Base-by-base conservation (phyloP, 352 stramenopile species). In the Phytophthora capsici region DNA sequence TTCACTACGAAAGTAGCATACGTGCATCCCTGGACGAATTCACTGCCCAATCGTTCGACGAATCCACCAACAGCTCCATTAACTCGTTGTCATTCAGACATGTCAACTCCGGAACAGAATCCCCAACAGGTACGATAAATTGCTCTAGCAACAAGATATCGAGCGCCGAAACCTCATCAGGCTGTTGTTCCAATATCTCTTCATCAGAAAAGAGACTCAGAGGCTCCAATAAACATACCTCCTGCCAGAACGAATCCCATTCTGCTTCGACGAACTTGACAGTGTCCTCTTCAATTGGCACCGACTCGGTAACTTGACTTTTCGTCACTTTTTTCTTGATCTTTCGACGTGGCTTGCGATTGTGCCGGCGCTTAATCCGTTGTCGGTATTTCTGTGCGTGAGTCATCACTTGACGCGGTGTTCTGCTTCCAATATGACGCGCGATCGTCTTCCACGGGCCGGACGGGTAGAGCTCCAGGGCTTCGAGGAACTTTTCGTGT, bases 331-430 rank as follows among this genome's bases (percentile, higher is more conserved):
- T 44, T 12, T 12, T 12, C 19, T 43, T 45, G 19, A 5, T 38
- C 20, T 44, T 45, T 22, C 30, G 5, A 34, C 48, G 48, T 22
- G 49, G 26, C 45, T 41, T 63, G 41, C 37, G 36, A 28, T 40
- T 58, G 41, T 14, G 38, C 37, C 3, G 48, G 14, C 51, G 45
- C 44, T 72, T 64, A 23, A 79, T 78, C 22, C 62, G 65, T 60
- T 81, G 52, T 2, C 69, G 57, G 47, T 82, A 79, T 40, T 78
- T 78, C 32, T 82, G 73, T 9, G 73, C 70, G 28, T 82, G 73
- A 0, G 70, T 77, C 70, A 75, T 79, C 3, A 64, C 57, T 36
- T 81, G 73, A 4, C 69, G 49, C 3, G 69, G 57, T 30, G 56
- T 75, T 45, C 61, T 45, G 10, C 59, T 75, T 5, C 57, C 73